Conservation (phyloP, 305 asterid genomes). For the Caryopteris hybrid region DNA sequence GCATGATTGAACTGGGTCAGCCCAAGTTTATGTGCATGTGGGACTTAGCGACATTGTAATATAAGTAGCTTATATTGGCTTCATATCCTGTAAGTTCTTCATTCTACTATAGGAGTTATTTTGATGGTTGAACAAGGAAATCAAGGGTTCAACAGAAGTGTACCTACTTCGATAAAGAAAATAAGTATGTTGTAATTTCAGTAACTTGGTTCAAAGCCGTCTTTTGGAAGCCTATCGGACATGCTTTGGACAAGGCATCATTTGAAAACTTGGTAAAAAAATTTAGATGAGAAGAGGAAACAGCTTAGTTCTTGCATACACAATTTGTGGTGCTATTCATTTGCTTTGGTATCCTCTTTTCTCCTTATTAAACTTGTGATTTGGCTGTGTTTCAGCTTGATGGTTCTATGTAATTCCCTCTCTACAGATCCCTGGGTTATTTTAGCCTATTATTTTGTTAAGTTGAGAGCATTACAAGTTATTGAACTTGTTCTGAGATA, state of each 20-base stretch:
- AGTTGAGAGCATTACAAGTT: background rate
- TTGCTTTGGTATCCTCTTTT: background rate
- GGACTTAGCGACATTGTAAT: background rate
- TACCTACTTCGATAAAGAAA: background rate
- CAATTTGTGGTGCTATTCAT: background rate
- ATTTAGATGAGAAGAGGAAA: background rate
- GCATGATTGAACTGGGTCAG: no score
- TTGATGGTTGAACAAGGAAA: background rate
- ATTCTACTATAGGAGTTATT: background rate
- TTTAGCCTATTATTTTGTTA: background rate
- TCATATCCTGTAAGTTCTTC: background rate
- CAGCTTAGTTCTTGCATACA: background rate
- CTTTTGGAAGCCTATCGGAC: background rate
- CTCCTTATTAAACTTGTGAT: background rate
- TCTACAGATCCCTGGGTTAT: background rate
- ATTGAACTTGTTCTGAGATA: background rate
- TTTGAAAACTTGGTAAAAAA: background rate
- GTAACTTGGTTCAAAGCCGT: background rate
- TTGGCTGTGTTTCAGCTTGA: background rate
- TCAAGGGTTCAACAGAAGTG: background rate
- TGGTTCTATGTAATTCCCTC: background rate
- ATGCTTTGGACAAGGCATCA: background rate
- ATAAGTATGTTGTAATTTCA: background rate
- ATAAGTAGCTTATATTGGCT: background rate
- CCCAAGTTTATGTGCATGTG: background rate